These are phyloP conservation scores for Aspergillus tanneri DNA, from an alignment of 2,329 filamentous ascomycete species.

Conservation along the genomic window DNA sequence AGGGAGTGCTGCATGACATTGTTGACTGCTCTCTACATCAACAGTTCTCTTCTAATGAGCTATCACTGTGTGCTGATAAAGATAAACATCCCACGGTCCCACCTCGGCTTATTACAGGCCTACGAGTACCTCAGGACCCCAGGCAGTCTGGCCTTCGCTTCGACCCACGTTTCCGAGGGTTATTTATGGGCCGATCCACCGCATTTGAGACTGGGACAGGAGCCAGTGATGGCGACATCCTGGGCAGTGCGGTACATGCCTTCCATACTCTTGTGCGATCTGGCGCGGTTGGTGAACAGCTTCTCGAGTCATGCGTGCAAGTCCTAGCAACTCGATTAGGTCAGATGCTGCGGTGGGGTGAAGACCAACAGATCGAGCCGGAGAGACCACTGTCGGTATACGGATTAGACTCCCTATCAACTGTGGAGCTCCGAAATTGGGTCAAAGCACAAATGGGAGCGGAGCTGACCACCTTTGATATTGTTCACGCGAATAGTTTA, in stretches of 20 bases:
- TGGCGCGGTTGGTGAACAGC: background rate
- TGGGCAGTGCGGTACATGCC: background rate
- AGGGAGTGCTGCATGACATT: slow-evolving; percentile 5
- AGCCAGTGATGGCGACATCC: background rate
- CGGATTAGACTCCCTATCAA: slow-evolving; percentile 12
- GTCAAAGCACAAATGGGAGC: slow-evolving; percentile 10
- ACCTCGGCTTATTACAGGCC: slow-evolving; percentile 10
- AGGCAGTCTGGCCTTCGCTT: slow-evolving; percentile 5
- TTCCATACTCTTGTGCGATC: slow-evolving; percentile 1
- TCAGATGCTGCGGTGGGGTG: slow-evolving; percentile 11
- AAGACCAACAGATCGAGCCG: slow-evolving; percentile 8
- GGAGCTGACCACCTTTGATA: slow-evolving; percentile 7
- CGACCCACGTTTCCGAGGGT: slow-evolving; percentile 5
- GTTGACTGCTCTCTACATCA: slow-evolving; percentile 3
- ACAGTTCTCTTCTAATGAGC: background rate
- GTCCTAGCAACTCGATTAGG: slow-evolving; percentile 3
- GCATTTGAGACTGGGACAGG: background rate
- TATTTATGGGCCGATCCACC: background rate
- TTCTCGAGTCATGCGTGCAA: slow-evolving; percentile 1
- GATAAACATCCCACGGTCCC: too few species aligned
- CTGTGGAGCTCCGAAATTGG: slow-evolving; percentile 15
- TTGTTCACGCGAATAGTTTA: slow-evolving; percentile 11
- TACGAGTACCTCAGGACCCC: slow-evolving; percentile 7
- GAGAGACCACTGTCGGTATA: slow-evolving; percentile 10
- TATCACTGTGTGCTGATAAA: background rate